A percentile compares a stretch with the other conserved stretches of the same genome.
Conservation (phyloP, 78 protist genomes). For the Chrysochromulina tobinii region DNA sequence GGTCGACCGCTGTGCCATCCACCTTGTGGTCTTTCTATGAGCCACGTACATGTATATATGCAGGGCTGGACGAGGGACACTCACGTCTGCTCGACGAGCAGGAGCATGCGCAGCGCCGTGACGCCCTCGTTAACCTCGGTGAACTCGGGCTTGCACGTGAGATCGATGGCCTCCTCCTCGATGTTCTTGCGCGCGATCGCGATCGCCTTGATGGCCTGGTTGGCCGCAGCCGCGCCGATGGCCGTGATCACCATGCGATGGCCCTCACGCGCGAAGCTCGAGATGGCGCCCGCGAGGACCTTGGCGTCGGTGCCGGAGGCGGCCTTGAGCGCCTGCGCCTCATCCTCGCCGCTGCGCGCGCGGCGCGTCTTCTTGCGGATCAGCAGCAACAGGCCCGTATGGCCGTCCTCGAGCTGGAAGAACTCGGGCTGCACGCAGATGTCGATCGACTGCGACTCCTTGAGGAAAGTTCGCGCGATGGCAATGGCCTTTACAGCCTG, state of each 20-base stretch:
- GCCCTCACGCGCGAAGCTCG: not conserved
- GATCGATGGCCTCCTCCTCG: conserved; percentile 10
- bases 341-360: not conserved
- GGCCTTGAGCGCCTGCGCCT: not conserved
- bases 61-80: no score
- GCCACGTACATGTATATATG: no score
- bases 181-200: conserved; percentile 15
- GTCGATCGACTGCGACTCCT: not conserved
- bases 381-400: not conserved
- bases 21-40: no score
- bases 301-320: not conserved
- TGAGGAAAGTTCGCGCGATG: conserved; percentile 15
- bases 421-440: not conserved
- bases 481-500: conserved; percentile 1
- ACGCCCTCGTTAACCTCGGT: not conserved
- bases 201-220: not conserved
- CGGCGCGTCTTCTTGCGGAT: conserved; percentile 10
- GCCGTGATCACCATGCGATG: not conserved
- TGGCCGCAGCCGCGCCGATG: not conserved
- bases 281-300: conserved; percentile 25
- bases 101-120: not conserved
- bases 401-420: not conserved
- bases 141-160: conserved; percentile 9
- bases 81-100: conserved; percentile 5
- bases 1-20: no score